phyloP scores from a whole-genome alignment of 805 yeast species.

The Suhomyces canberraensis region DNA sequence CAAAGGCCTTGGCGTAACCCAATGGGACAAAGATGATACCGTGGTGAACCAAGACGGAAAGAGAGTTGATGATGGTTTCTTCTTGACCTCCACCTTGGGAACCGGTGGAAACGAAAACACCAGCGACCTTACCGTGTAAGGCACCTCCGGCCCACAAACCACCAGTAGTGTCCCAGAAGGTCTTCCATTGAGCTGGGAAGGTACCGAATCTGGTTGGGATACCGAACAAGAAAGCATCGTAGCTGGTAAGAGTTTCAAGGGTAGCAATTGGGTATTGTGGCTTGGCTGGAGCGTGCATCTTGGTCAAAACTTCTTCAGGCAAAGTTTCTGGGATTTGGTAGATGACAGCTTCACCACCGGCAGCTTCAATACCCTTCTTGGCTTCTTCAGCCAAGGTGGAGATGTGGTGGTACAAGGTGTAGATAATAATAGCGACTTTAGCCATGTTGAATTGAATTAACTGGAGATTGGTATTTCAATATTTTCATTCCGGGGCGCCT shows the following conservation, averaged over 20 bases:
- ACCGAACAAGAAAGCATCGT: slow-evolving; percentile 84
- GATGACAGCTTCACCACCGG: slow-evolving; percentile 68
- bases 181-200: slow-evolving; percentile 72
- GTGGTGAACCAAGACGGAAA: slow-evolving; percentile 71
- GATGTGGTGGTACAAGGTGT: slow-evolving; percentile 80
- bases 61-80: slow-evolving; percentile 57
- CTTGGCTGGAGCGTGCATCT: slow-evolving; percentile 59
- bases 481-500: too few species aligned
- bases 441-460: not conserved
- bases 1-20: slow-evolving; percentile 61
- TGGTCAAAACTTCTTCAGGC: slow-evolving; percentile 50
- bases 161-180: slow-evolving; percentile 78
- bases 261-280: slow-evolving; percentile 58
- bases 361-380: slow-evolving; percentile 62
- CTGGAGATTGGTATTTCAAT: too few species aligned
- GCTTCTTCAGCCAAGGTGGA: slow-evolving; percentile 63
- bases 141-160: slow-evolving; percentile 76
- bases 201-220: slow-evolving; percentile 84
- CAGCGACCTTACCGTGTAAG: slow-evolving; percentile 70
- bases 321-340: slow-evolving; percentile 78
- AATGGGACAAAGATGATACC: slow-evolving; percentile 79
- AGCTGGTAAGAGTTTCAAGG: slow-evolving; percentile 51
- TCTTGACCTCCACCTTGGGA: slow-evolving; percentile 84
- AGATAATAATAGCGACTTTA: slow-evolving; percentile 45
- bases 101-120: slow-evolving; percentile 71